Percentiles rank a stretch among this genome's conserved stretches.
These are phyloP conservation scores for Metarhizium sp. DNA, from an alignment of 2,329 filamentous ascomycete species.

Conservation along the genomic window DNA sequence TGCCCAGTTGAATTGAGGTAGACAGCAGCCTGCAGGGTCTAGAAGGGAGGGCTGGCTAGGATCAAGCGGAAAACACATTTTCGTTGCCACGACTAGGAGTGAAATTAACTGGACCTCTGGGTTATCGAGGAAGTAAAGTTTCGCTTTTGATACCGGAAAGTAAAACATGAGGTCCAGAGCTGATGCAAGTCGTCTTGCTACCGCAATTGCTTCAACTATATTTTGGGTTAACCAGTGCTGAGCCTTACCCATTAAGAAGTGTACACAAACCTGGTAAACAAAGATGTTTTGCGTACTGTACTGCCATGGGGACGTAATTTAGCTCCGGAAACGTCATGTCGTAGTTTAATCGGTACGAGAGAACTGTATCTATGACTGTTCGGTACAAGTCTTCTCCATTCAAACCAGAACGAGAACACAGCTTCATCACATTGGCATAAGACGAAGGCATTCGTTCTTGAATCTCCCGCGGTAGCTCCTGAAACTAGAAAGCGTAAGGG, in stretches of 20 bases:
- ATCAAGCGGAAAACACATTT: constrained; percentile 71
- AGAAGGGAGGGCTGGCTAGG: constrained; percentile 31
- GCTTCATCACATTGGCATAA: constrained; percentile 52
- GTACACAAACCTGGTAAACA: constrained; percentile 56
- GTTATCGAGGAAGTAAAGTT: constrained; percentile 43
- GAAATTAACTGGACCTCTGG: constrained; percentile 69
- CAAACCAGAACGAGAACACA: constrained; percentile 30
- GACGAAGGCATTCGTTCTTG: constrained; percentile 51
- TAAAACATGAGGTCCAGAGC: constrained; percentile 39
- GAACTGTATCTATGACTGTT: constrained; percentile 49
- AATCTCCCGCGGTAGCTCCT: constrained; percentile 54
- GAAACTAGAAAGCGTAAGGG: constrained; percentile 29
- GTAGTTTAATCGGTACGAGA: constrained; percentile 58
- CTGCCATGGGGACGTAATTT: constrained; percentile 59
- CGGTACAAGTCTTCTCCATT: constrained; percentile 53
- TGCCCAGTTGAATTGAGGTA: constrained; percentile 54
- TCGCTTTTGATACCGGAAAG: constrained; percentile 40
- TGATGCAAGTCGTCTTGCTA: constrained; percentile 34
- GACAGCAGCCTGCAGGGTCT: background rate
- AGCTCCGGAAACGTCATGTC: constrained; percentile 63
- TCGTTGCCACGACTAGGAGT: constrained; percentile 65
- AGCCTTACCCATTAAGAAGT: constrained; percentile 17
- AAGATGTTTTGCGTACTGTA: constrained; percentile 61
- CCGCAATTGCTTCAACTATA: constrained; percentile 42
- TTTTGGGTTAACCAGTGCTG: constrained; percentile 15